phyloP scores from a whole-genome alignment of 192 early-diverging fungal species.

The Geosiphon pyriformis region DNA sequence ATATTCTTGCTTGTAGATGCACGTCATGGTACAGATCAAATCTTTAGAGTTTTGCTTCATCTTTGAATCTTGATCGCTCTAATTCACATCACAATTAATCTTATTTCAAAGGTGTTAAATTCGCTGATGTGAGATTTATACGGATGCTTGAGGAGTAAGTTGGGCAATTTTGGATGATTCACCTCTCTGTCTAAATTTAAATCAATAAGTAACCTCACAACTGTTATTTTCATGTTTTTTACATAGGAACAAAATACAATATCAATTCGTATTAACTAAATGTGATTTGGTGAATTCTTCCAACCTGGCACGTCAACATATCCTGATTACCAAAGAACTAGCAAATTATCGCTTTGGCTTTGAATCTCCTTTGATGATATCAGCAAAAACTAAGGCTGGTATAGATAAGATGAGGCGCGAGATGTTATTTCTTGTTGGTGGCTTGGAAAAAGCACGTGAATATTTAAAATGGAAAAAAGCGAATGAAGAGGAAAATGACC shows the following conservation, averaged over 20 bases:
- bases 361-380: conserved; percentile 55
- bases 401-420: conserved; percentile 69
- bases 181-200: not conserved
- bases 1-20: conserved; percentile 74
- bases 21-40: conserved; percentile 49
- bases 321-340: conserved; percentile 42
- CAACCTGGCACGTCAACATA: conserved; percentile 57
- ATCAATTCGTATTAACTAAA: conserved; percentile 63
- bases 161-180: not conserved
- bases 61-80: not conserved
- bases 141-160: conserved; percentile 43
- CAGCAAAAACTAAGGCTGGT: conserved; percentile 50
- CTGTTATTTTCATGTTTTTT: conserved; percentile 2
- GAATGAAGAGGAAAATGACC: not conserved
- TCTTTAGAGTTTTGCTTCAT: conserved; percentile 9
- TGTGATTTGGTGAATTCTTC: conserved; percentile 62
- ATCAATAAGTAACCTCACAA: not conserved
- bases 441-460: conserved; percentile 15
- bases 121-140: conserved; percentile 51
- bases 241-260: conserved; percentile 34
- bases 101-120: conserved; percentile 38
- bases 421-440: conserved; percentile 49
- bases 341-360: conserved; percentile 32
- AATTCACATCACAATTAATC: not conserved
- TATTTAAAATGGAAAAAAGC: not conserved